Evolutionary conservation across 1,284 basidiomycete species (phyloP), one percentile per base, ranked within the genome.

Genomic region (Takashimella koratensis): DNA sequence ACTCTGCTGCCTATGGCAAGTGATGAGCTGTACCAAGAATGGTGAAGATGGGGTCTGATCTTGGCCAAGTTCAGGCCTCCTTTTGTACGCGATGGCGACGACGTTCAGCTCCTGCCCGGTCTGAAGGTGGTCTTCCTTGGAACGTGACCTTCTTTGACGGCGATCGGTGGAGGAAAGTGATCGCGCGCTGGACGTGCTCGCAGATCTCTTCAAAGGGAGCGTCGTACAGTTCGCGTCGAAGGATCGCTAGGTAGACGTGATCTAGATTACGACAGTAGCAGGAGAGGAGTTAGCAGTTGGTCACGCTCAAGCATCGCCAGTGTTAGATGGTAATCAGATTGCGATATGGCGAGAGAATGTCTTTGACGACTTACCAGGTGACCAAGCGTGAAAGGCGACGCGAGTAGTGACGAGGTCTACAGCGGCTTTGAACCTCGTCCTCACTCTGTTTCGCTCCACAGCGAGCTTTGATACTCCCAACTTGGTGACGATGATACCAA

Each of bases 391-490:
- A 30, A 39, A 45, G 24, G 49, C 27, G 27, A 45, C 36, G n/a
- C 42, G 43, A 49, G 54, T 54, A 13, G 57, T 30, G 12, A 65
- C 56, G 4, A 20, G 21, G 5, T 58, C 49, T 20, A 60, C 26
- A 21, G 59, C 63, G 0, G 59, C 43, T 30, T 46, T 57, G 20
- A 63, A 46, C n/a, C 56, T 46, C n/a, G 47, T 47, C 26, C 47
- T 42, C 5, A 46, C 54, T 10, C 44, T 52, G 25, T 53, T 57
- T 19, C 63, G 45, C 56, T 65, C 63, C 1, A 61, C 56, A 5
- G 63, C 61, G 10, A 63, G 19, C 27, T 61, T 63, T 22, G 44
- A 49, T 13, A 65, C 53, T 10, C 41, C 41, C 25, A 11, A 25
- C 40, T 60, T 61, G 20, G 26, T 48, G 2, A 25, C 46, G 3